Conservation (phyloP, 2,329 filamentous ascomycete genomes). For the Aspergillus neoniger region DNA sequence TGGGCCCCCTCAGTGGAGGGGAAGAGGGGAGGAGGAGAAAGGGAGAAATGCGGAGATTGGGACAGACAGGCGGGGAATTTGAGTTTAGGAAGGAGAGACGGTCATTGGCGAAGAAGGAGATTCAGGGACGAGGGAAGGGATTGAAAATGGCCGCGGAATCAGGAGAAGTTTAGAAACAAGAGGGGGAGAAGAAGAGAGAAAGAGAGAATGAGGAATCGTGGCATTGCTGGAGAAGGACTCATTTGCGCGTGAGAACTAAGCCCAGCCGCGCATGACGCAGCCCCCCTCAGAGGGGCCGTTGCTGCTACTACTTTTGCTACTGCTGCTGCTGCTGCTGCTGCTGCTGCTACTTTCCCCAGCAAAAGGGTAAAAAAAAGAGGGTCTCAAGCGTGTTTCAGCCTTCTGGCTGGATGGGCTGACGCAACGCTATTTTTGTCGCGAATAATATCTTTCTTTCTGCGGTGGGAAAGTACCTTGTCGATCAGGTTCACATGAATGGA, state of each 20-base stretch:
- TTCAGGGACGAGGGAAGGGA: too few relatives aligned
- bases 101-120: too few relatives aligned
- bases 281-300: slow-evolving; percentile 10
- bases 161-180: too few relatives aligned
- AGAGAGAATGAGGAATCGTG: too few relatives aligned
- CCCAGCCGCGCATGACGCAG: slow-evolving; percentile 23
- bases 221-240: slow-evolving; percentile 1
- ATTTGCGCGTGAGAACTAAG: background rate
- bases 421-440: slow-evolving; percentile 12
- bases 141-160: too few relatives aligned
- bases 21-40: slow-evolving; percentile 1
- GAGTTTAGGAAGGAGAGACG: too few relatives aligned
- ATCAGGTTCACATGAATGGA: slow-evolving; percentile 1
- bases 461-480: slow-evolving; percentile 6
- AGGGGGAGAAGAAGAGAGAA: too few relatives aligned
- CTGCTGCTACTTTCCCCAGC: background rate
- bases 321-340: too few relatives aligned
- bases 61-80: background rate
- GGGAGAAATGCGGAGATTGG: background rate
- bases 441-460: background rate
- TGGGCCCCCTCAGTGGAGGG: slow-evolving; percentile 3
- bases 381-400: slow-evolving; percentile 13
- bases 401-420: slow-evolving; percentile 14
- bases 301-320: too few relatives aligned
- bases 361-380: background rate